These are phyloP conservation scores for Nidularia pulvinata DNA, from an alignment of 768 basidiomycete species.

Conservation along the genomic window DNA sequence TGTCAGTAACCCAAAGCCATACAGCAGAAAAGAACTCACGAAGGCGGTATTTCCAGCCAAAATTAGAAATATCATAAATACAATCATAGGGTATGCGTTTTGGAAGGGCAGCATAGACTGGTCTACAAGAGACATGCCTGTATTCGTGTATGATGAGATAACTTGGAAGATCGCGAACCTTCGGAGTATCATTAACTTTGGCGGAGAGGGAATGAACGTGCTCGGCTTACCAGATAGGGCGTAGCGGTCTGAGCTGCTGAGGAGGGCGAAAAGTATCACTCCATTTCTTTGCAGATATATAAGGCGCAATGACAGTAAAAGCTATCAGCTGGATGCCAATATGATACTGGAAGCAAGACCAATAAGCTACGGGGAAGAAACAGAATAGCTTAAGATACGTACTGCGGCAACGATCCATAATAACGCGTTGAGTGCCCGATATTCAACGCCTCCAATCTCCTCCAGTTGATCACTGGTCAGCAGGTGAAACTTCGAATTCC, in stretches of 20 bases:
- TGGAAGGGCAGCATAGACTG: constrained; percentile 93
- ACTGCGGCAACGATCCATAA: constrained; percentile 81
- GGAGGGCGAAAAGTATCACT: constrained; percentile 57
- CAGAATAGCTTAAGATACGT: constrained; percentile 18
- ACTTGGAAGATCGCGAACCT: constrained; percentile 90
- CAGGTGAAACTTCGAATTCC: constrained; percentile 71
- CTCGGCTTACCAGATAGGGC: constrained; percentile 62
- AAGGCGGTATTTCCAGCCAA: constrained; percentile 94
- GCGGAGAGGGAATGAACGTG: background rate
- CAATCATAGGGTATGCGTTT: constrained; percentile 77
- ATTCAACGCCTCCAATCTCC: constrained; percentile 94
- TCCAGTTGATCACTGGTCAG: constrained; percentile 84
- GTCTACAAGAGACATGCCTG: constrained; percentile 87
- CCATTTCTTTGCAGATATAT: constrained; percentile 68
- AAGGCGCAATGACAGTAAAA: constrained; percentile 80
- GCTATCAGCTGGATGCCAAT: constrained; percentile 65
- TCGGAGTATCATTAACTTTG: background rate
- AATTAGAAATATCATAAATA: constrained; percentile 72
- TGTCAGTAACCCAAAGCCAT: background rate
- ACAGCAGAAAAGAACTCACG: constrained; percentile 51
- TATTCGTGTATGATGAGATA: constrained; percentile 87
- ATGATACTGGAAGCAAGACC: constrained; percentile 61
- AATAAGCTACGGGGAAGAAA: constrained; percentile 3
- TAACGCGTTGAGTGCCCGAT: constrained; percentile 77
- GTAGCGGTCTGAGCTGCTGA: constrained; percentile 50